phyloP scores from a whole-genome alignment of 176 grass and related monocot species.

The Ananas comosus region DNA sequence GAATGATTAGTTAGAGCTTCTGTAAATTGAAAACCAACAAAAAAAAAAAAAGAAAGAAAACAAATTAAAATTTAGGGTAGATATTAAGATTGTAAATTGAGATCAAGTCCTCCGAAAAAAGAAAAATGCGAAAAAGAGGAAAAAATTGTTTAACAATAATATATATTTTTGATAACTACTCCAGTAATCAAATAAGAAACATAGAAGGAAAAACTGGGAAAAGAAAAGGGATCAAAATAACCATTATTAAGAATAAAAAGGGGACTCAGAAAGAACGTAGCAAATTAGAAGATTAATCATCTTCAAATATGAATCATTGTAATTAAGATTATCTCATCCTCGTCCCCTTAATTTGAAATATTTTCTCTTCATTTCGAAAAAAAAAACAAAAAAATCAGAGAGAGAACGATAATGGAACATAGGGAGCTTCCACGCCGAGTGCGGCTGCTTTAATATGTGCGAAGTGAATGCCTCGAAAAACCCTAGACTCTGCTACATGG shows the following conservation, averaged over 20 bases:
- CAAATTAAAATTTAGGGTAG: no score
- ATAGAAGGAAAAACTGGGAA: not conserved
- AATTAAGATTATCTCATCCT: not conserved
- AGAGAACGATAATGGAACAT: not conserved
- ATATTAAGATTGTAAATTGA: no score
- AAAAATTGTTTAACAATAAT: no score
- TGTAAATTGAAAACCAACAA: no score
- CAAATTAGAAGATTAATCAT: not conserved
- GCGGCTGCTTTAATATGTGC: not conserved
- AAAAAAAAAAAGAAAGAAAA: no score
- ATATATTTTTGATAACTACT: no score
- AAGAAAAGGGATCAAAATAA: not conserved
- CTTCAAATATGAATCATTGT: not conserved
- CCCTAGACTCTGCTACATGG: not conserved
- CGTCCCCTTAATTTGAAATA: not conserved
- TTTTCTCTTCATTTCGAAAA: not conserved
- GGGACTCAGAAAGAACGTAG: conserved; percentile 1
- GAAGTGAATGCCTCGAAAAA: not conserved
- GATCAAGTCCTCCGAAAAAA: no score
- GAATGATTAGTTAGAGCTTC: no score
- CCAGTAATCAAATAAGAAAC: not conserved
- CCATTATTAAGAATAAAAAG: not conserved
- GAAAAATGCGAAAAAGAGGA: no score
- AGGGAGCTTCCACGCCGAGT: not conserved
- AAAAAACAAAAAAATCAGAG: not conserved